Evolutionary conservation across 1,139 yeast species (phyloP).

Genomic region (Meyerozyma athensensis): DNA sequence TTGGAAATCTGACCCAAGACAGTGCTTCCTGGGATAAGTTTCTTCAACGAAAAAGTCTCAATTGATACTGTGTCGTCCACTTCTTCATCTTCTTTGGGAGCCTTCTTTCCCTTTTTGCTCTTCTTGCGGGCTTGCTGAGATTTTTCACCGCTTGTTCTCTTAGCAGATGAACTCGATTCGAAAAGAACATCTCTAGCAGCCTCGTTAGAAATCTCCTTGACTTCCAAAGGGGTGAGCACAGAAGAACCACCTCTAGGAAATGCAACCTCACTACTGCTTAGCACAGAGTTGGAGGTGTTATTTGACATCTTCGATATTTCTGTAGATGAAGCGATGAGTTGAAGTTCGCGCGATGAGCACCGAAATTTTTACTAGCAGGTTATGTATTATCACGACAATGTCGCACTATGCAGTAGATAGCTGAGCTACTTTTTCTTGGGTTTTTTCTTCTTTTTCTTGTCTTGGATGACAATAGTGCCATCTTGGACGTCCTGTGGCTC

Average conservation of each 20-base stretch:
- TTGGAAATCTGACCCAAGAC: slow-evolving; percentile 72
- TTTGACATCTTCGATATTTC: background rate
- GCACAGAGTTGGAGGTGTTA: slow-evolving; percentile 5
- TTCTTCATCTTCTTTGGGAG: slow-evolving; percentile 35
- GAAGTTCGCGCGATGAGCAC: slow-evolving; percentile 2
- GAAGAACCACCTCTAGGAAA: slow-evolving; percentile 97
- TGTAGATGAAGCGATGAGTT: background rate
- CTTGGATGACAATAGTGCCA: slow-evolving; percentile 54
- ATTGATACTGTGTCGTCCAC: slow-evolving; percentile 34
- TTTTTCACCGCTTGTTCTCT: slow-evolving; percentile 24
- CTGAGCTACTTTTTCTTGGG: slow-evolving; percentile 4
- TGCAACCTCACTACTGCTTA: slow-evolving; percentile 56
- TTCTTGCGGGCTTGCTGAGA: slow-evolving; percentile 24
- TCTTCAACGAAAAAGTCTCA: slow-evolving; percentile 59
- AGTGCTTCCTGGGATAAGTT: slow-evolving; percentile 62
- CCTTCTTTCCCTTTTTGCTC: slow-evolving; percentile 15
- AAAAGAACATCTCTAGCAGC: slow-evolving; percentile 84
- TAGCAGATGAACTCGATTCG: slow-evolving; percentile 38
- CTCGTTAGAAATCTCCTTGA: slow-evolving; percentile 88
- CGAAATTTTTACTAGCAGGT: background rate
- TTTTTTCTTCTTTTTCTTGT: slow-evolving; percentile 17
- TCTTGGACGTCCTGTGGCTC: slow-evolving; percentile 68
- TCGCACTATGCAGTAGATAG: background rate
- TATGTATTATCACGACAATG: slow-evolving; percentile 2
- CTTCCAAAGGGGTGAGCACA: slow-evolving; percentile 81